Evolutionary conservation across 2,329 filamentous ascomycete species (phyloP).

Genomic region (Exophiala xenobiotica): DNA sequence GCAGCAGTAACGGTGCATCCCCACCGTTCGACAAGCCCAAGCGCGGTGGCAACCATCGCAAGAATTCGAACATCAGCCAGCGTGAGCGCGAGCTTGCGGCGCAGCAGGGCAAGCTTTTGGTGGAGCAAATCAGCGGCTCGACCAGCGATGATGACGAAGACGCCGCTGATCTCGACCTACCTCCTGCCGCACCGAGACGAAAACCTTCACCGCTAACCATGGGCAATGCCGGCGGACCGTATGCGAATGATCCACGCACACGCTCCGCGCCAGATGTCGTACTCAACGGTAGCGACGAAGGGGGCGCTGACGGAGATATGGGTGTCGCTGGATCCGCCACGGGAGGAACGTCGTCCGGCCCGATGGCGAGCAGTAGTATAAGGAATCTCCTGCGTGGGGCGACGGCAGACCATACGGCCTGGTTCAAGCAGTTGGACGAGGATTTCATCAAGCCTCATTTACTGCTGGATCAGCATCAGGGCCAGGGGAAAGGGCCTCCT

Average conservation of each 20-base stretch:
- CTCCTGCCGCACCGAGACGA: conserved; percentile 51
- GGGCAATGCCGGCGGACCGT: conserved; percentile 22
- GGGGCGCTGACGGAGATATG: conserved; percentile 18
- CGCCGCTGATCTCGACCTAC: conserved; percentile 58
- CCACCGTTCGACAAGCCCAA: conserved; percentile 39
- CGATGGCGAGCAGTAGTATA: conserved; percentile 55
- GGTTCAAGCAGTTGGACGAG: conserved; percentile 92
- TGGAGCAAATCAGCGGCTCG: conserved; percentile 39
- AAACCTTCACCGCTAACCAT: conserved; percentile 44
- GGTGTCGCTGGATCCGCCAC: conserved; percentile 24
- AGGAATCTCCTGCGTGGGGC: conserved; percentile 74
- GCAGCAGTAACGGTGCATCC: conserved; percentile 58
- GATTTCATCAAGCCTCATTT: conserved; percentile 93
- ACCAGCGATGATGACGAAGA: conserved; percentile 51
- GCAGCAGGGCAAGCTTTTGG: conserved; percentile 53
- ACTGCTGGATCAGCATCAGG: conserved; percentile 66
- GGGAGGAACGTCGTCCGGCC: conserved; percentile 19
- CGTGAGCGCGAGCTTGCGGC: conserved; percentile 47
- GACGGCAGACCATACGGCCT: conserved; percentile 80
- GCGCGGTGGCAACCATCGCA: conserved; percentile 45
- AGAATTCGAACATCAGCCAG: conserved; percentile 50
- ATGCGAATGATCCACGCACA: conserved; percentile 7
- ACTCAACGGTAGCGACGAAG: conserved; percentile 19
- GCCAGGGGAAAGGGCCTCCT: conserved; percentile 27
- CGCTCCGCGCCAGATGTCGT: conserved; percentile 25